Percentiles rank a stretch among this genome's conserved stretches.
Evolutionary conservation across 176 grass and related monocot genomes (phyloP).

Genomic region (Aegilops umbellulata): DNA sequence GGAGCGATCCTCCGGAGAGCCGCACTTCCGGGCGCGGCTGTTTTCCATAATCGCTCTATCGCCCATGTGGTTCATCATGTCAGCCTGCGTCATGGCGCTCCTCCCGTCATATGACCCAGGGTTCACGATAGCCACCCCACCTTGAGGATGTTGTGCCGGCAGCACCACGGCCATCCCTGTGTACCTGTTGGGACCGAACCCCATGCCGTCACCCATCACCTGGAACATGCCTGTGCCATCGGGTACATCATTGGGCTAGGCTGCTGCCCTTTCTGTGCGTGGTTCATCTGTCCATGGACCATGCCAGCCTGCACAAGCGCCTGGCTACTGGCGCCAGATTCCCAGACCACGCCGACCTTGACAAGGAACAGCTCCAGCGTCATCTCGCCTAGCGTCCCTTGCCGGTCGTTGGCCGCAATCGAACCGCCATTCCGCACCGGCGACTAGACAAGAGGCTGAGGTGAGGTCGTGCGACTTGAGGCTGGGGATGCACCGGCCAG

Average conservation of each 20-base stretch:
- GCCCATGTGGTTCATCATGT: conserved; percentile 39
- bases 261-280: conserved; percentile 33
- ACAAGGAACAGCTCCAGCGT: conserved; percentile 91
- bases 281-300: conserved; percentile 31
- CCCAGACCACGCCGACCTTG: conserved; percentile 74
- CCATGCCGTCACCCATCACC: conserved; percentile 44
- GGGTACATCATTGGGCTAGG: conserved; percentile 25
- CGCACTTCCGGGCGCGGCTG: conserved; percentile 20
- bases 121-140: conserved; percentile 26
- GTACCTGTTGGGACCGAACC: conserved; percentile 43
- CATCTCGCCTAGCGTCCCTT: conserved; percentile 81
- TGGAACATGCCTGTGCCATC: conserved; percentile 30
- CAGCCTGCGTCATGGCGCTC: conserved; percentile 47
- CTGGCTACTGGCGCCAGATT: background rate
- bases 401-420: background rate
- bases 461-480: too few relatives aligned
- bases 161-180: conserved; percentile 22
- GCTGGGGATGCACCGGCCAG: too few relatives aligned
- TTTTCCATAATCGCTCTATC: conserved; percentile 2
- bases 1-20: conserved; percentile 10
- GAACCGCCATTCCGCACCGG: too few relatives aligned
- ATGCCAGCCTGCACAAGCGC: conserved; percentile 24
- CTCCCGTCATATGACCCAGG: conserved; percentile 52
- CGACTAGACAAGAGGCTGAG: too few relatives aligned
- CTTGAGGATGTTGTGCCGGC: conserved; percentile 23